Evolutionary conservation across 306 rosid genomes (phyloP), one percentile per base, ranked within the genome.

Genomic region (Glycyrrhiza uralensis): DNA sequence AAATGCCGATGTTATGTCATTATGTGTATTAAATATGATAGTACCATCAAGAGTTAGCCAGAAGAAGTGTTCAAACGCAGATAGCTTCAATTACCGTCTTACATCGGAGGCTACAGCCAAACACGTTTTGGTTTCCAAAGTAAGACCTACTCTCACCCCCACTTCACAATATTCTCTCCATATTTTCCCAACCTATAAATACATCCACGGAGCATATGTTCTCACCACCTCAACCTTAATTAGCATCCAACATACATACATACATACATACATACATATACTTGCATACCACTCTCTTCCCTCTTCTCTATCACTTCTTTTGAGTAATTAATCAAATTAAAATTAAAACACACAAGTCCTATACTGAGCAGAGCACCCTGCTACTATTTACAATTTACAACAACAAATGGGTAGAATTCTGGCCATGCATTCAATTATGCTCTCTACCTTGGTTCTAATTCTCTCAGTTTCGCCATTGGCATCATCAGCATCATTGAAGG

Each of bases 91-190:
- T 13, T 2, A 24, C 6, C 24, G 26, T 46, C 56, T 4, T 55
- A 36, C 23, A n/a, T 13, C 2, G 32, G 17, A 38, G 36, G 42
- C 24, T 26, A 47, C 79, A 74, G 39, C 67, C 44, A 50, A 18
- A 75, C 80, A 69, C 80, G 84, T n/a, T 75, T 80, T 51, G 38
- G 55, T 35, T 32, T 42, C 33, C 51, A 32, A 80, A 35, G 73
- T 75, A 69, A 60, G 42, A 80, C 77, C 84, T 26, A 62, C 80
- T 62, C 73, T 61, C 69, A 61, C 80, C 73, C 52, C 47, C 52
- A 23, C 5, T 5, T 26, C 50, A 69, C 64, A 19, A 35, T 4
- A 17, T 14, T 52, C 65, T 32, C 57, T 23, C 7, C 45, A 18
- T 2, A 42, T 33, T 14, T 70, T 63, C 47, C 41, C 26, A 54